These are phyloP conservation scores for Rossbeevera mucosa DNA, from an alignment of 768 basidiomycete species.

Conservation along the genomic window DNA sequence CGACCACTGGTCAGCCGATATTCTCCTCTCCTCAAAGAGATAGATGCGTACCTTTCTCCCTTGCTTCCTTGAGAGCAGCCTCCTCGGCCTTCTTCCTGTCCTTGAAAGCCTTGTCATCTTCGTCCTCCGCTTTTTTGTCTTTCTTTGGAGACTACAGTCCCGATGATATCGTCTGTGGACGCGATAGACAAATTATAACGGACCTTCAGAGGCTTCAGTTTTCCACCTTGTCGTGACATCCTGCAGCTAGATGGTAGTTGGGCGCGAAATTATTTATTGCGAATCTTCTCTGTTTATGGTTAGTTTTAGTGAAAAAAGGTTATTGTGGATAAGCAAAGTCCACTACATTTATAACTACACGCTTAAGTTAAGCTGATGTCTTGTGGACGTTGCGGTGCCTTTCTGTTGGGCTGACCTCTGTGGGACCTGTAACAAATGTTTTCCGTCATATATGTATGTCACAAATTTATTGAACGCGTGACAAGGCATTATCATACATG, in stretches of 20 bases:
- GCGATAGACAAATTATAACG: background rate
- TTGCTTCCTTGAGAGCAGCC: conserved; percentile 67
- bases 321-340: too few relatives aligned
- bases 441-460: too few relatives aligned
- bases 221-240: conserved; percentile 69
- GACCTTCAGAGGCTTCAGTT: conserved; percentile 82
- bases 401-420: too few relatives aligned
- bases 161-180: background rate
- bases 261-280: background rate
- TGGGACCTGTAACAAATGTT: too few relatives aligned
- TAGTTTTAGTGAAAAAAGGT: background rate
- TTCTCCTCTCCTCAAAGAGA: background rate
- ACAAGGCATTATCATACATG: too few relatives aligned
- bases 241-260: background rate
- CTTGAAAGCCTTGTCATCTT: conserved; percentile 71
- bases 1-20: background rate
- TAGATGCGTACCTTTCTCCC: conserved; percentile 55
- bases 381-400: too few relatives aligned
- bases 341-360: too few relatives aligned
- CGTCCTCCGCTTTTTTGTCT: conserved; percentile 64
- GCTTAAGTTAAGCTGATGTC: too few relatives aligned
- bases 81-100: conserved; percentile 72
- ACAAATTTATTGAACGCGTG: too few relatives aligned
- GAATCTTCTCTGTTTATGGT: conserved; percentile 6
- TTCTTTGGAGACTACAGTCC: conserved; percentile 72